A percentile compares a stretch with the other conserved stretches of the same genome.
Evolutionary conservation across 2,329 filamentous ascomycete species (phyloP).

Genomic region (Penicillium occitanis): DNA sequence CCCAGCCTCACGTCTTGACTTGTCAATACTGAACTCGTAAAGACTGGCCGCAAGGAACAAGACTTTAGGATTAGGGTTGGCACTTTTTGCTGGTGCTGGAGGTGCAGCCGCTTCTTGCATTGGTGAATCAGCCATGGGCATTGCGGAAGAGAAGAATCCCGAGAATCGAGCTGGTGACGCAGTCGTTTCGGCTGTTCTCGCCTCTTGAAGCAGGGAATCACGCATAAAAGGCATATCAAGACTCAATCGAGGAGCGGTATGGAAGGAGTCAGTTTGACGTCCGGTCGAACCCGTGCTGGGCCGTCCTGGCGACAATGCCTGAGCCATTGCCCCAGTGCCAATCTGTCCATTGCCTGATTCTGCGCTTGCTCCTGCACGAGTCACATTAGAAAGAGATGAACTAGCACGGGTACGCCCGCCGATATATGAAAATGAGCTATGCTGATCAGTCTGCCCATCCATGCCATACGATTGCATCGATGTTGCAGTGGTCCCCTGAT

Average conservation of each 20-base stretch:
- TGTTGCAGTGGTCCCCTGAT: constrained; percentile 65
- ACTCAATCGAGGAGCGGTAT: constrained; percentile 44
- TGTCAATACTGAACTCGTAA: constrained; percentile 96
- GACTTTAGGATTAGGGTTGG: constrained; percentile 58
- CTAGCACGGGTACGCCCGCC: constrained; percentile 54
- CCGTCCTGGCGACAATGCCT: constrained; percentile 53
- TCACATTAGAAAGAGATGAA: constrained; percentile 52
- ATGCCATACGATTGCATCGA: constrained; percentile 62
- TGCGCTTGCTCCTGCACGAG: constrained; percentile 51
- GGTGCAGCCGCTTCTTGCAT: constrained; percentile 25
- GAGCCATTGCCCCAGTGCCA: constrained; percentile 43
- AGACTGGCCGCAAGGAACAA: constrained; percentile 90
- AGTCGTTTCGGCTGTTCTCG: constrained; percentile 30
- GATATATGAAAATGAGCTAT: constrained; percentile 9
- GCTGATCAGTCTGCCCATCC: constrained; percentile 24
- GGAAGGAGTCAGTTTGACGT: constrained; percentile 33
- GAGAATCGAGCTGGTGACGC: constrained; percentile 60
- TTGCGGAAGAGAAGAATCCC: constrained; percentile 80
- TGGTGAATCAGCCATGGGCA: constrained; percentile 71
- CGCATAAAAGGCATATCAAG: constrained; percentile 47
- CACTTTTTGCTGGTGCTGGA: constrained; percentile 45
- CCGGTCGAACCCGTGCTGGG: constrained; percentile 37
- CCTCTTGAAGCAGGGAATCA: constrained; percentile 39
- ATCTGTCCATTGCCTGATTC: constrained; percentile 52
- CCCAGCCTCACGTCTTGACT: constrained; percentile 84